These are phyloP conservation scores for Pseudozyma thailandica DNA, from an alignment of 1,284 basidiomycete species.

Conservation along the genomic window DNA sequence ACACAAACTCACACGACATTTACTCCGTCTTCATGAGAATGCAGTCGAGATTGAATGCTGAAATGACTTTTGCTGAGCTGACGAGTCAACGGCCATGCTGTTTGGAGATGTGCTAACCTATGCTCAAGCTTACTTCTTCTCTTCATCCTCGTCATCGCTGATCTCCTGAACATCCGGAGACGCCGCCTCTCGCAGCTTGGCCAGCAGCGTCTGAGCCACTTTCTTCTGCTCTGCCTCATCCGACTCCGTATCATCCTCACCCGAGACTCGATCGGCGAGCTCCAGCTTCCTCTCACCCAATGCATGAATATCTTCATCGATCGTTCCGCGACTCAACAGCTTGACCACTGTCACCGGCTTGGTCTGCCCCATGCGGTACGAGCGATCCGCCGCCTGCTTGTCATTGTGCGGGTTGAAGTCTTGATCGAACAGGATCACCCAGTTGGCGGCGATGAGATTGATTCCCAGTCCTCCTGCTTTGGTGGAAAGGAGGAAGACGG, in stretches of 20 bases:
- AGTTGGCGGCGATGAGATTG: slow-evolving; percentile 76
- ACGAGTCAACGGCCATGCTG: too few relatives aligned
- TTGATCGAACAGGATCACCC: slow-evolving; percentile 80
- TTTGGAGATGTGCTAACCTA: too few relatives aligned
- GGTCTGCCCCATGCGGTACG: slow-evolving; percentile 97
- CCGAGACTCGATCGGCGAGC: slow-evolving; percentile 62
- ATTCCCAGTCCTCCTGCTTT: slow-evolving; percentile 80
- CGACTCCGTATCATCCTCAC: slow-evolving; percentile 52
- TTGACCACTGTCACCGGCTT: slow-evolving; percentile 88
- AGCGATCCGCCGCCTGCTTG: slow-evolving; percentile 94
- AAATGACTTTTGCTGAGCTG: too few relatives aligned
- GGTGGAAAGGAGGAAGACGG: slow-evolving; percentile 92
- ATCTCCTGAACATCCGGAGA: slow-evolving; percentile 33
- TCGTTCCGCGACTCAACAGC: slow-evolving; percentile 89
- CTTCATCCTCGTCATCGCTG: slow-evolving; percentile 22
- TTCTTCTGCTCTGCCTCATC: slow-evolving; percentile 55
- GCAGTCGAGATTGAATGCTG: not conserved
- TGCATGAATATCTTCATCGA: slow-evolving; percentile 73
- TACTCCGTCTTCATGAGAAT: too few relatives aligned
- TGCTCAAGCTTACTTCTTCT: not conserved
- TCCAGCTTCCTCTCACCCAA: slow-evolving; percentile 59
- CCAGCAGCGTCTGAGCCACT: slow-evolving; percentile 50
- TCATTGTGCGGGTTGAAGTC: slow-evolving; percentile 78
- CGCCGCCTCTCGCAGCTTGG: slow-evolving; percentile 47
- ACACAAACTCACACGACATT: too few relatives aligned